Evolutionary conservation across 257 asterid genomes (phyloP).

Genomic region (Solanum appendiculatum): DNA sequence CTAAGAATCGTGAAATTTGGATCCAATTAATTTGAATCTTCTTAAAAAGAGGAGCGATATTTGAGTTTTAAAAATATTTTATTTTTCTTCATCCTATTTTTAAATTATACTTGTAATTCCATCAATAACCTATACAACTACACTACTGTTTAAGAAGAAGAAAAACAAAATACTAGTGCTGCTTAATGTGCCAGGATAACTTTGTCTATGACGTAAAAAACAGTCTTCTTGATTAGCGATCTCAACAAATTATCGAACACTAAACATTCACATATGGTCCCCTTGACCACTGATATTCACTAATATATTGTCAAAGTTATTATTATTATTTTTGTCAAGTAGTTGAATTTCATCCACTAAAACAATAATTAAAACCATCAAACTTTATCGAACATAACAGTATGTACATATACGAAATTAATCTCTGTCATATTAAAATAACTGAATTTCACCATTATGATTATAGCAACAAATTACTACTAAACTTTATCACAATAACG

Average conservation of each 20-base stretch:
- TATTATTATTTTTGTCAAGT: background rate
- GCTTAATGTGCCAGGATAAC: background rate
- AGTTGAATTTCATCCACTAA: background rate
- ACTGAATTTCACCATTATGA: no score
- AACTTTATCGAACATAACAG: background rate
- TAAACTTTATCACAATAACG: no score
- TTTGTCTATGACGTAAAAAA: background rate
- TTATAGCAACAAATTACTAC: no score
- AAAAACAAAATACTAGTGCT: background rate
- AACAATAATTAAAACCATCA: background rate
- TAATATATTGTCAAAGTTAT: background rate
- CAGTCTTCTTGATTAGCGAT: background rate
- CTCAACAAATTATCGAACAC: background rate
- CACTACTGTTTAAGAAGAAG: background rate
- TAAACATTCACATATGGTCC: background rate
- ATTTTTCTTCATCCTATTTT: background rate
- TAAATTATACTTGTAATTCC: background rate
- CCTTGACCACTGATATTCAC: background rate
- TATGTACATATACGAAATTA: background rate
- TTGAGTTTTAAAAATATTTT: no score
- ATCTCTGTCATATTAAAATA: background rate
- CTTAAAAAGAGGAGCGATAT: no score
- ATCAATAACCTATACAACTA: background rate
- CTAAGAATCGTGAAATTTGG: no score
- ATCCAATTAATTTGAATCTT: no score